Base-by-base conservation (phyloP, 208 protist genomes). In the Trichomonas tenax region DNA sequence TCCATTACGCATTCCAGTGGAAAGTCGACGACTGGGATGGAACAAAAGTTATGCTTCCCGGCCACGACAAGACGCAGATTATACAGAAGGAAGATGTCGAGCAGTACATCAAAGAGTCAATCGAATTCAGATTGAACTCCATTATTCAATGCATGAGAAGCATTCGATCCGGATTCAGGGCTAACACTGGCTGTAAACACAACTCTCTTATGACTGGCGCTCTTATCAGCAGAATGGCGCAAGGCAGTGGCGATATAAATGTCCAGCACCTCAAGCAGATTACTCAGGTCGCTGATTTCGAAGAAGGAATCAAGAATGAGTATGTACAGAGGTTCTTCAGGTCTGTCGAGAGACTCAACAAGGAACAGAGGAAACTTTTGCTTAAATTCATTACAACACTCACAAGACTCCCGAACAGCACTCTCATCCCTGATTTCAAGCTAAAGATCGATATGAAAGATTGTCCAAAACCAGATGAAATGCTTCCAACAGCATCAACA, bases 361-460 rank as follows among this genome's bases (percentile, higher is more conserved):
- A 93, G 9, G 86, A 93, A 15, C 44, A 93, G n/a, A 51, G 11
- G 44, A 93, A 93, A 26, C 31, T 93, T 0, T 38, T 93, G 0
- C 34, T 93, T 38, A 93, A 93, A 26, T 93, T 93, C n/a, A 93
- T 93, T 51, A 93, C 86, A 17, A 93, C 86, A n/a, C 46, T 93
- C 3, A 93, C 86, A 93, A 93, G 86, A 93, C 15, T 93, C 26
- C 86, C 86, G 51, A 93, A 51, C 26, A 26, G 40, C 46, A 44
- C 44, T 10, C n/a, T 23, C 36, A 93, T 93, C 2, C 40, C 11
- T 48, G 44, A 93, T 15, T 48, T 93, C 26, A 48, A 93, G 8
- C 8, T 93, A 15, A 93, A 17, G 17, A 51, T 48, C 46, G 86
- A 93, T 38, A 34, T n/a, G 40, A 46, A 44, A 38, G 38, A 46